A percentile compares a stretch with the other conserved stretches of the same genome.
These are phyloP conservation scores for Aphanomyces stellatus DNA, from an alignment of 352 stramenopile species.

Conservation along the genomic window DNA sequence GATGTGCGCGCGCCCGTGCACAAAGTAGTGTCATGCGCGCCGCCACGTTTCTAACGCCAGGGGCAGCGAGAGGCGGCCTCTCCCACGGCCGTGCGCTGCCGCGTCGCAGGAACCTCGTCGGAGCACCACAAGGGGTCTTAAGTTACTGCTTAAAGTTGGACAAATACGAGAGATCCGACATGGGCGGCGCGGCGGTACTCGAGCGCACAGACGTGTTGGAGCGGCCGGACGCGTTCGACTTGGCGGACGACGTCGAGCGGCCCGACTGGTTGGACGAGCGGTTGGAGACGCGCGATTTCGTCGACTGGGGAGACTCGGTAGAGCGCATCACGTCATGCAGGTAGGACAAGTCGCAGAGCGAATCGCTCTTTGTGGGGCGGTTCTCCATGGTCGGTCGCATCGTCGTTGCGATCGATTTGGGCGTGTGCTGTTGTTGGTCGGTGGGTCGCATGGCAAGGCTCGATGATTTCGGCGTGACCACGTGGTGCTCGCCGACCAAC, in stretches of 20 bases:
- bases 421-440: too few species aligned
- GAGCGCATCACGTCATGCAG: neutral
- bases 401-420: too few species aligned
- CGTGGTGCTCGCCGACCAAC: neutral
- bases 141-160: constrained; percentile 17
- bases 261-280: constrained; percentile 14
- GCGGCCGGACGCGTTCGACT: neutral
- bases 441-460: too few species aligned
- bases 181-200: neutral
- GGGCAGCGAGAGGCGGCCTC: too few species aligned
- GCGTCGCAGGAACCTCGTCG: too few species aligned
- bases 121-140: neutral
- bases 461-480: neutral
- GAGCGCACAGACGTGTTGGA: neutral
- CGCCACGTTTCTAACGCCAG: too few species aligned
- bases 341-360: constrained; percentile 16
- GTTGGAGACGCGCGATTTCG: neutral
- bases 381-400: neutral
- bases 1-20: too few species aligned
- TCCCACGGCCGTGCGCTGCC: too few species aligned
- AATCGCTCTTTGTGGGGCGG: neutral
- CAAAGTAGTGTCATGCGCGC: too few species aligned
- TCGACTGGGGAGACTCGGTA: neutral
- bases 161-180: constrained; percentile 20
- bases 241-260: neutral